Evolutionary conservation across 1,139 yeast genomes (phyloP), one percentile per base, ranked within the genome.

Genomic region (Geotrichum fermentans): DNA sequence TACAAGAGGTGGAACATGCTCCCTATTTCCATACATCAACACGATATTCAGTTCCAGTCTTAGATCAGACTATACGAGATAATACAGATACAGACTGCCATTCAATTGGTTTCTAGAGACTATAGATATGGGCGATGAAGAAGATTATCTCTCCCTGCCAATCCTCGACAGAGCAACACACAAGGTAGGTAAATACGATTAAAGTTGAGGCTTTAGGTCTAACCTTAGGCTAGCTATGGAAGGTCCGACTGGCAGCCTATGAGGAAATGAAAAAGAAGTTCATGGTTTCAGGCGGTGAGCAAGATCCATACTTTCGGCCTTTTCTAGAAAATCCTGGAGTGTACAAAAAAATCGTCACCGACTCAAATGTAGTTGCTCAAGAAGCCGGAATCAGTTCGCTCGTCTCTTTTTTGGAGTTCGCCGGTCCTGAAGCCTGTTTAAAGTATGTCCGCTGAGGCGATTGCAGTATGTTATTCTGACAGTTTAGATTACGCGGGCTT

Each of bases 301-400:
- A 73, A 13, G 87, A 78, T 55, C 75, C 73, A 2, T 74, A 81
- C 42, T 79, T 81, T 57, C 66, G 66, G 16, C 69, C 70, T 2
- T 81, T 78, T 61, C 56, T 74, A 48, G 62, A 65, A 21, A 75
- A 75, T 51, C 76, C 82, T 1, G 83, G 78, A 13, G 47, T 59
- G 4, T 68, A 80, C 57, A 80, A 77, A 57, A 75, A 74, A 57
- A 74, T 82, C 34, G 79, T 84, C 10, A 73, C 78, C 6, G 99
- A 92, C 63, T 66, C 83, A 38, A 92, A 92, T 64, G 97, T 89
- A 14, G 95, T 86, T 20, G 96, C 98, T 0, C 96, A 89, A 58
- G 97, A 92, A 62, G 70, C 84, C 0, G 97, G 89, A 11, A 71
- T 88, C 34, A 66, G 70, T 11, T 73, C 85, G 4, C 65, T 86